Percentiles rank a stretch among this genome's conserved stretches.
Conservation (phyloP, 345 rosid genomes). For the Acer campestre region DNA sequence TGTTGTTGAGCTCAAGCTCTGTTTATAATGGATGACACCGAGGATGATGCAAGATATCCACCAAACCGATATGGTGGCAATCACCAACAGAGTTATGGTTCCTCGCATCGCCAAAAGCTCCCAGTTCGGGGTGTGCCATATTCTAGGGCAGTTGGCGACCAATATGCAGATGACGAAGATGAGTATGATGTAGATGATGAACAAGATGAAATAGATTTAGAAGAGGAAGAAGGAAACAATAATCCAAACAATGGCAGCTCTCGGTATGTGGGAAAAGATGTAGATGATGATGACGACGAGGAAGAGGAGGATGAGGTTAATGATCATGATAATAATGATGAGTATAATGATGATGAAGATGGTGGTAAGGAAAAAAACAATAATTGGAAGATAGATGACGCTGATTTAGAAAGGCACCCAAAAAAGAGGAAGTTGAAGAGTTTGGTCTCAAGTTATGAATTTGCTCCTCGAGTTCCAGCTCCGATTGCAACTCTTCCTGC, state of each 20-base stretch:
- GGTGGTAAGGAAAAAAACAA: constrained; percentile 33
- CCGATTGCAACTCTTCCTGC: constrained; percentile 28
- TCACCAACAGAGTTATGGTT: constrained; percentile 45
- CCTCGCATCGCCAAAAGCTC: constrained; percentile 60
- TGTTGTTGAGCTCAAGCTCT: constrained; percentile 17
- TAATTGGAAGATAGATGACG: constrained; percentile 33
- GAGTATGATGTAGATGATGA: constrained; percentile 39
- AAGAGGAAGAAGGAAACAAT: constrained; percentile 44
- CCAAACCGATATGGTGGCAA: constrained; percentile 48
- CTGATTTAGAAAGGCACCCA: constrained; percentile 50
- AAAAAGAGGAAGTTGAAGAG: constrained; percentile 80
- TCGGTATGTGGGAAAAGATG: constrained; percentile 34
- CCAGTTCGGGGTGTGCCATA: constrained; percentile 41
- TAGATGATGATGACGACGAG: constrained; percentile 33
- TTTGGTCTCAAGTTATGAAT: constrained; percentile 72
- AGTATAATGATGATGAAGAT: constrained; percentile 41
- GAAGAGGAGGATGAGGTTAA: constrained; percentile 33
- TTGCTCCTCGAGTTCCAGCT: constrained; percentile 72
- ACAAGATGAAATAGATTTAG: constrained; percentile 38
- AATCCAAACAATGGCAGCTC: constrained; percentile 41
- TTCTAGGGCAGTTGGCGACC: constrained; percentile 34
- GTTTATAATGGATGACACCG: constrained; percentile 69
- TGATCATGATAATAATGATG: constrained; percentile 44
- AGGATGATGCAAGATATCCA: constrained; percentile 74
- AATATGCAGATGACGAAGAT: constrained; percentile 44